These are phyloP conservation scores for Amoeboaphelidium occidentale DNA, from an alignment of 371 early-diverging fungal genomes.

Conservation along the genomic window DNA sequence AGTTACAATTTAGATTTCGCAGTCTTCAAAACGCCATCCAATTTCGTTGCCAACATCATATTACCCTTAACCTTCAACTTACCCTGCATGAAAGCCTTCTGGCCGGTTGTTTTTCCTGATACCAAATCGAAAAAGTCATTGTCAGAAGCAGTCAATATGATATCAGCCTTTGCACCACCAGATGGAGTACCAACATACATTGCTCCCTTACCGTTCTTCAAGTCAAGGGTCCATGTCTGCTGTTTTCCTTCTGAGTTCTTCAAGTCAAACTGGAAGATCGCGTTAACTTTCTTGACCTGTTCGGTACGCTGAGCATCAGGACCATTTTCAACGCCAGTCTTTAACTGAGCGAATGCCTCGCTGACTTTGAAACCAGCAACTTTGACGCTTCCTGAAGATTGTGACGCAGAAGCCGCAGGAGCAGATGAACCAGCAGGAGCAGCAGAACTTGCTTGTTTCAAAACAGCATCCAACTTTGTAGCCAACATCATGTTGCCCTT, in stretches of 20 bases:
- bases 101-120: slow-evolving; percentile 8
- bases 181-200: slow-evolving; percentile 12
- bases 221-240: slow-evolving; percentile 11
- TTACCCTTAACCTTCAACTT: slow-evolving; percentile 21
- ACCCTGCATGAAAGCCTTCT: slow-evolving; percentile 22
- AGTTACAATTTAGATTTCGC: too few relatives aligned
- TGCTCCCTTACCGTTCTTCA: slow-evolving; percentile 12
- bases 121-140: not conserved
- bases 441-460: not conserved
- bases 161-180: slow-evolving; percentile 12
- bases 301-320: slow-evolving; percentile 12
- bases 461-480: slow-evolving; percentile 5
- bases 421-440: not conserved
- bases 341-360: slow-evolving; percentile 11
- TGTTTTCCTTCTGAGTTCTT: slow-evolving; percentile 26
- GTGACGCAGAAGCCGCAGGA: not conserved
- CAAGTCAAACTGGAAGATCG: slow-evolving; percentile 58
- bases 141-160: not conserved
- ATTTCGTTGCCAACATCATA: slow-evolving; percentile 8
- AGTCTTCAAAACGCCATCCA: slow-evolving; percentile 3
- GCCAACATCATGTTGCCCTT: slow-evolving; percentile 66
- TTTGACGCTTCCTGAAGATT: slow-evolving; percentile 7
- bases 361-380: slow-evolving; percentile 12
- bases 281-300: slow-evolving; percentile 40
- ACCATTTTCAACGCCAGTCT: slow-evolving; percentile 14